Conservation (phyloP, 2,329 filamentous ascomycete genomes). For the Cercospora berteroae region DNA sequence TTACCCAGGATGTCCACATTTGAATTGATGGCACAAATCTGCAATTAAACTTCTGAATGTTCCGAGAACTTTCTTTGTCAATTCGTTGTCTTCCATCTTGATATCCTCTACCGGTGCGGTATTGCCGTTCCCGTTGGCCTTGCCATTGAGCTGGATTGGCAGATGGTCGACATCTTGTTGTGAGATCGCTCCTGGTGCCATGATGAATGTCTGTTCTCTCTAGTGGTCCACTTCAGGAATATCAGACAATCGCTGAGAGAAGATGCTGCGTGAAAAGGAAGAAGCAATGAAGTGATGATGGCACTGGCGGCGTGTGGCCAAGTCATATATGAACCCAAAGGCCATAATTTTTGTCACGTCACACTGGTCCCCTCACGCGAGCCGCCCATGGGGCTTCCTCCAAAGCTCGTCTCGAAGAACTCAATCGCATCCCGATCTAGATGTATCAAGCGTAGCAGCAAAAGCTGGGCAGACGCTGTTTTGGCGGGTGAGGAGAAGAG, state of each 20-base stretch:
- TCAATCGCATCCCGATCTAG: slow-evolving; percentile 22
- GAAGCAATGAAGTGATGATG: slow-evolving; percentile 6
- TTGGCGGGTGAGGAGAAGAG: slow-evolving; percentile 6
- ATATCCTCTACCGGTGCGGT: slow-evolving; percentile 25
- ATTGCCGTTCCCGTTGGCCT: slow-evolving; percentile 22
- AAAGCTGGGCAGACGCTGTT: slow-evolving; percentile 2
- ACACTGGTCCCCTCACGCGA: slow-evolving; percentile 13
- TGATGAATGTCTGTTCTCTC: slow-evolving; percentile 13
- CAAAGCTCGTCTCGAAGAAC: slow-evolving; percentile 15
- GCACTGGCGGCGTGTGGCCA: neutral
- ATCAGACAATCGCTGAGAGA: neutral
- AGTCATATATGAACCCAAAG: slow-evolving; percentile 3
- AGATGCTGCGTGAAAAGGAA: slow-evolving; percentile 1
- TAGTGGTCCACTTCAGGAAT: neutral
- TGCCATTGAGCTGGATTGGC: slow-evolving; percentile 30
- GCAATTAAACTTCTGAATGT: slow-evolving; percentile 64
- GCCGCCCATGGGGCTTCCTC: slow-evolving; percentile 1
- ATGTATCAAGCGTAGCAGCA: neutral
- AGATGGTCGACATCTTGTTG: slow-evolving; percentile 30
- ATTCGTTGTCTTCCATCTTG: slow-evolving; percentile 32
- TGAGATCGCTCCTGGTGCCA: slow-evolving; percentile 31
- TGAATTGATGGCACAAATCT: slow-evolving; percentile 68
- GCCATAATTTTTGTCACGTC: slow-evolving; percentile 26
- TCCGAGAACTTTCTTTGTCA: slow-evolving; percentile 53
- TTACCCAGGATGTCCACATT: slow-evolving; percentile 66